Conservation (phyloP, 192 early-diverging fungal species). For the Podila horticola region DNA sequence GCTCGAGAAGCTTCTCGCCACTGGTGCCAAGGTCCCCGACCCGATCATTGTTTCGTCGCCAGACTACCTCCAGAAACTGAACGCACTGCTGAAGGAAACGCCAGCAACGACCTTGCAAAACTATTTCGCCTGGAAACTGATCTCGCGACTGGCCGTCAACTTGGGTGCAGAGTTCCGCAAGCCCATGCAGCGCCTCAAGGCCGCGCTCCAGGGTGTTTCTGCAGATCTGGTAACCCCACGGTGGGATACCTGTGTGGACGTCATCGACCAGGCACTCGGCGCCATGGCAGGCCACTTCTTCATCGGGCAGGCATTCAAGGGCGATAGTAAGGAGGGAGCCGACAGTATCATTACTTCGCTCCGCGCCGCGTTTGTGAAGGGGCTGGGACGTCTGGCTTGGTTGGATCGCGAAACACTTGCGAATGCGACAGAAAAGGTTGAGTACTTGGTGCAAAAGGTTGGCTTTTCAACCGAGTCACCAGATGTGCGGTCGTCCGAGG, state of each 20-base stretch:
- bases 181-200: conserved; percentile 43
- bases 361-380: conserved; percentile 51
- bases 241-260: conserved; percentile 58
- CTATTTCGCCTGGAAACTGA: conserved; percentile 64
- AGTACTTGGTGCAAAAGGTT: conserved; percentile 66
- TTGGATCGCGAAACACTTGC: conserved; percentile 63
- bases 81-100: conserved; percentile 51
- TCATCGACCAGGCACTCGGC: conserved; percentile 47
- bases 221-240: conserved; percentile 54
- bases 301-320: conserved; percentile 50
- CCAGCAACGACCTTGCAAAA: conserved; percentile 48
- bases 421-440: conserved; percentile 67
- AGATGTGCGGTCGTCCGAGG: conserved; percentile 57
- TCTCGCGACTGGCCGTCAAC: conserved; percentile 42
- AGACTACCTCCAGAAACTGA: conserved; percentile 55
- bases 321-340: conserved; percentile 60
- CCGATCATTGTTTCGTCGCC: conserved; percentile 59
- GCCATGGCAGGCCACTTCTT: conserved; percentile 56
- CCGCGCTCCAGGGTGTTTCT: conserved; percentile 58
- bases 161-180: conserved; percentile 54
- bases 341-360: conserved; percentile 59
- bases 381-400: conserved; percentile 61
- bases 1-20: conserved; percentile 32
- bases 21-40: conserved; percentile 14
- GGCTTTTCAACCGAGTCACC: conserved; percentile 70